phyloP scores from a whole-genome alignment of 441 rosid genomes.

The Aleurites moluccanus region DNA sequence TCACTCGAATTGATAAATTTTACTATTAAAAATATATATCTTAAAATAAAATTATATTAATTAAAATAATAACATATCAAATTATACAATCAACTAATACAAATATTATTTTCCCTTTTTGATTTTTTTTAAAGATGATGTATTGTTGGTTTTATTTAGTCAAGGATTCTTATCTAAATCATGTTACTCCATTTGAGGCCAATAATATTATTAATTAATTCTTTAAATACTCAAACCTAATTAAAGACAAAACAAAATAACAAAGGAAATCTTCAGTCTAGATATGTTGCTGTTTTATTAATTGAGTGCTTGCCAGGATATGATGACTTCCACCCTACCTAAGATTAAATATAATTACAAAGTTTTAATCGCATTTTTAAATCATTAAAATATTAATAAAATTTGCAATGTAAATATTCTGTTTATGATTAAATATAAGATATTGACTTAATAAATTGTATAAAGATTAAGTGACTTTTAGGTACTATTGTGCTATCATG shows the following conservation, averaged over 20 bases:
- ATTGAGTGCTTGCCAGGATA: slow-evolving; percentile 11
- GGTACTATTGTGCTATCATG: too few relatives aligned
- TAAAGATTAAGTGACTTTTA: too few relatives aligned
- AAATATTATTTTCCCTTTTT: not conserved
- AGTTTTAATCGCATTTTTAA: too few relatives aligned
- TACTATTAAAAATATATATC: too few relatives aligned
- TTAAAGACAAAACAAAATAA: slow-evolving; percentile 6
- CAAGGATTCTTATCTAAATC: slow-evolving; percentile 5
- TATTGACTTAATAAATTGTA: too few relatives aligned
- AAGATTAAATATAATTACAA: not conserved
- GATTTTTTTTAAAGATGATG: not conserved
- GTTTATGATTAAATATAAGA: too few relatives aligned
- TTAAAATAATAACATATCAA: too few relatives aligned
- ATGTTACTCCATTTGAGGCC: slow-evolving; percentile 19
- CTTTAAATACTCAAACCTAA: slow-evolving; percentile 2
- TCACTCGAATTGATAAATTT: too few relatives aligned
- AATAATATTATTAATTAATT: not conserved
- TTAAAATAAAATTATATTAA: too few relatives aligned
- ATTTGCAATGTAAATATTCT: too few relatives aligned
- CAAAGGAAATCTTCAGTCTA: slow-evolving; percentile 22
- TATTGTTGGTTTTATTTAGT: slow-evolving; percentile 15
- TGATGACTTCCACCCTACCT: not conserved
- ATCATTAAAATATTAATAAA: too few relatives aligned
- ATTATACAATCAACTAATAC: too few relatives aligned
- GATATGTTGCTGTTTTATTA: slow-evolving; percentile 2